Base-by-base conservation (phyloP, 148 eudicot species). In the Rhododendron simsii region DNA sequence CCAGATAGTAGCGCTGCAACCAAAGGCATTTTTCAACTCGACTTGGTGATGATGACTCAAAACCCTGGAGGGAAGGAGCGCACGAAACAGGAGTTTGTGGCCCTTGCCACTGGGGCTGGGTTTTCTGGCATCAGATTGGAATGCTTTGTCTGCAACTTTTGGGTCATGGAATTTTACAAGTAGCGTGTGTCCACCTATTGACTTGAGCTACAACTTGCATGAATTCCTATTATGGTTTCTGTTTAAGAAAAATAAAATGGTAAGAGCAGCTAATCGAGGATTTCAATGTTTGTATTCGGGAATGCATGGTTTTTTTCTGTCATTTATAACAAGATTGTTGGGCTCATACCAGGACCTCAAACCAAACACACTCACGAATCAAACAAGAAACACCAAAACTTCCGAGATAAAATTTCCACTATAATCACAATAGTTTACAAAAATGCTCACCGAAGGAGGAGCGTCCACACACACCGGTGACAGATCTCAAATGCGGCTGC, bases 151-250 rank as follows among this genome's bases (percentile, higher is more conserved):
- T 75, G 0, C 39, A 75, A 75, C 26, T 37, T 75, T 7, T 75
- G 79, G 47, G 47, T 75, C 79, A 75, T 75, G 79, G 47, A 75
- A 75, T 37, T 75, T 39, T 75, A 35, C n/a, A 75, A 75, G 48
- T 75, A 39, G 48, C 28, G 2, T 33, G 21, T 1, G 12, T 35
- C 7, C 30, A 0, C 30, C 30, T 30, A 30, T 30, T 30, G 30
- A 69, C 37, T 30, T 28, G 41, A 33, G 41, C 41, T 39, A 75
- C 3, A 18, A 37, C 47, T 39, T 75, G 47, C n/a, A 39, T 75
- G 18, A 13, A 2, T 6, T 75, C n/a, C 7, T 37, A 39, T 7
- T 37, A 7, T 75, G 39, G 6, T 35, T 75, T 75, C 10, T 37
- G 12, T 37, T 16, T 37, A 0, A 16, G 26, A 35, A 15, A 37